Base-by-base conservation (phyloP, 1,284 basidiomycete genomes). In the Paramarasmius palmivorus region DNA sequence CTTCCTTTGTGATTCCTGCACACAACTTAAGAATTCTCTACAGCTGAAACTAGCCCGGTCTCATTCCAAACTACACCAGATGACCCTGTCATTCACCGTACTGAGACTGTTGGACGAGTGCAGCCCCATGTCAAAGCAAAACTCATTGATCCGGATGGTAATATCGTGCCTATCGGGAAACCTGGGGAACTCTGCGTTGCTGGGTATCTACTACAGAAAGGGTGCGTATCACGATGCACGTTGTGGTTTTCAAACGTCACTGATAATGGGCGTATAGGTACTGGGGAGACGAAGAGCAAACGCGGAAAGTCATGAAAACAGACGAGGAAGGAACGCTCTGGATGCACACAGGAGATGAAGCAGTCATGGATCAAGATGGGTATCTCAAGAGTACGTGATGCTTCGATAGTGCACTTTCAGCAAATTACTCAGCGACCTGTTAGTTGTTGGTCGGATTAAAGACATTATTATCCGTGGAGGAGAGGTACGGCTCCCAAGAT, bases 381-480 rank as follows among this genome's bases (percentile, higher is more conserved):
- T 93, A 93, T 70, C 69, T 94, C 19, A 73, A 71, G 60, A 84
- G 89, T 90, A 60, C 58, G 77, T 68, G 20, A 36, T 42, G 41
- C 49, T 17, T 20, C 48, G 29, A 32, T 10, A 25, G 17, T 2
- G 9, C 14, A 29, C 25, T 23, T 29, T n/a, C 2, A 1, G 3
- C 9, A 29, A 12, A 6, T 23, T n/a, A 29, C 22, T 32, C 12
- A 26, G n/a, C 22, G 4, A 29, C n/a, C 41, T 7, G 1, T 46
- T 45, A 90, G 90, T 93, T 57, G 88, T 92, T 40, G 87, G 90
- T 35, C 77, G 90, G 52, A 86, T 83, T 53, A 92, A 91, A 82
- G 92, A 94, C 66, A 81, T 94, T 48, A 92, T 95, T 65, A 94
- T 94, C 59, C 86, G 92, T 17, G 92, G 92, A 23, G 92, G 92